Base-by-base conservation (phyloP, 2,329 filamentous ascomycete species). In the Fusarium luffae region DNA sequence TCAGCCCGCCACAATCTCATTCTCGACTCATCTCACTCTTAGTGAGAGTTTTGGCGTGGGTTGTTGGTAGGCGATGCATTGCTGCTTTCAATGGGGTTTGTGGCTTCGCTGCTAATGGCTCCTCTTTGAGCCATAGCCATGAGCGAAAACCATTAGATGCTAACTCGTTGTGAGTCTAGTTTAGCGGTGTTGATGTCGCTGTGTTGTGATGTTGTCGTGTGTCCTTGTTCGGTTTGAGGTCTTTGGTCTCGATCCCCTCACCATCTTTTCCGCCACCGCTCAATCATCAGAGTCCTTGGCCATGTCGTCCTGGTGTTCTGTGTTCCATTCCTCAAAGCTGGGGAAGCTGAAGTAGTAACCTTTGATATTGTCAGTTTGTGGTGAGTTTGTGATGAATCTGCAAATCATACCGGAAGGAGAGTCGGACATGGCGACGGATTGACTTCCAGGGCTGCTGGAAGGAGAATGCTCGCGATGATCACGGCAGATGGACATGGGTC, bases 301-400 rank as follows among this genome's bases (percentile, higher is more conserved):
- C 16, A 75, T 66, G 21, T 71, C 65, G 28, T 68, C 69, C 30
- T 74, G 68, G 47, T 75, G 74, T 42, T 74, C 83, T 21, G 81
- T 82, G 43, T 87, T 86, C 83, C 89, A 92, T 64, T 88, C 85
- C 74, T 93, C 90, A 78, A 92, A 92, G 77, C 87, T 90, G 18
- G 90, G 90, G 76, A 93, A 93, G 82, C 90, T 92, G 75, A 91
- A 89, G 79, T 93, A 93, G 66, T 88, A 86, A 59, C 71, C 76
- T 77, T 62, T 32, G 9, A n/a, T 44, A 27, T 30, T 61, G 65
- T 75, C 41, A 74, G 71, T 85, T 74, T 81, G 79, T 52, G 78
- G 78, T 80, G 58, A 16, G 23, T 16, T 18, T 10, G n/a, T 37
- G 12, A 34, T 9, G 28, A 18, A 42, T 28, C 43, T 34, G 40